Evolutionary conservation across 768 basidiomycete species (phyloP), one percentile per base, ranked within the genome.

Genomic region (Panaeolus cyanescens): DNA sequence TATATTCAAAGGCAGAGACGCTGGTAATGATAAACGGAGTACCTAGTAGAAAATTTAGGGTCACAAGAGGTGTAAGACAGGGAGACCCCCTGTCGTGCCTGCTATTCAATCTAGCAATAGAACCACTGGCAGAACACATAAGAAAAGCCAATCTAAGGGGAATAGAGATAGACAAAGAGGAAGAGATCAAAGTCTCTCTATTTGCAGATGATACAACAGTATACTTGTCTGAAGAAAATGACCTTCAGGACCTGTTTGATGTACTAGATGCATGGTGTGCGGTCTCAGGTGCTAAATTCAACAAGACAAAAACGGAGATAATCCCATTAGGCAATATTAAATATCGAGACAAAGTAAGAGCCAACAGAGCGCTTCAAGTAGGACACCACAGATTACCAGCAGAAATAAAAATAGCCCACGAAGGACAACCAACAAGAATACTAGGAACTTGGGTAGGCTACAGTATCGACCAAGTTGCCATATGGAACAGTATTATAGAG

Each of bases 271-370:
- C 32, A 0, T 83, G 80, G 80, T 82, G 76, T 58, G n/a, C 5
- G 10, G 78, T 76, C 6, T 76, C 77, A 15, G 63, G 71, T 1
- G 80, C 79, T 0, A 75, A 73, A 40, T 83, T 82, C 57, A 83
- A 81, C 56, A 62, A 65, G 0, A 54, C 39, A 0, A 83, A 83
- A 64, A 81, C 79, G 0, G 71, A 76, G 54, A 65, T 79, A 0
- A 65, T 83, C 3, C 78, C 76, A 0, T 66, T 79, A 0, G 77
- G 80, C 45, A 56, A 33, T 9, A 12, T 31, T 15, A 55, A 56
- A 4, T 73, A 65, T 64, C 39, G 74, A 15, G 22, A 59, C 19
- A 6, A 12, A 0, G 30, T 72, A 1, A 31, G 54, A 4, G 55
- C 10, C 5, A 39, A 59, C 30, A 65, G 57, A 57, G 22, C 40